A percentile compares a stretch with the other conserved stretches of the same genome.
These are phyloP conservation scores for Auricularia cornea DNA, from an alignment of 768 basidiomycete genomes.

Conservation along the genomic window DNA sequence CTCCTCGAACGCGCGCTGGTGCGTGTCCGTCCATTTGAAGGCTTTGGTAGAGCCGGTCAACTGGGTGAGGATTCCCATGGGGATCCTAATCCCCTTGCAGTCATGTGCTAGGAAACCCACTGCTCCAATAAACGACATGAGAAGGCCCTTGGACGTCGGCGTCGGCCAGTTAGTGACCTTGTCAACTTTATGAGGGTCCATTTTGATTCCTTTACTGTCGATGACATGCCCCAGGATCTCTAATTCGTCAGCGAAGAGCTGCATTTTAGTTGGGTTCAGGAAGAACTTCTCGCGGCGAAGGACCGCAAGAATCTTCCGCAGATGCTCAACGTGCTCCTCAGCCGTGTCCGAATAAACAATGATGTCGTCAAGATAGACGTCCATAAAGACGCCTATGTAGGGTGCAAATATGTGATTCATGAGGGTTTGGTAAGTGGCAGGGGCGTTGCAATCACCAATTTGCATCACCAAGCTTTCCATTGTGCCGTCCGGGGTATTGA, in stretches of 20 bases:
- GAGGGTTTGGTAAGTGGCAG: conserved; percentile 34
- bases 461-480: conserved; percentile 36
- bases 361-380: conserved; percentile 30
- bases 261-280: conserved; percentile 1
- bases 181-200: not conserved
- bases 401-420: conserved; percentile 34
- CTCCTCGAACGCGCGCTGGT: not conserved
- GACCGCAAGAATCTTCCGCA: conserved; percentile 3
- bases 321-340: conserved; percentile 14
- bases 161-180: not conserved
- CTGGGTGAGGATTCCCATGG: not conserved
- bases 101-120: not conserved
- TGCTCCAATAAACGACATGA: not conserved
- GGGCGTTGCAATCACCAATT: conserved; percentile 23
- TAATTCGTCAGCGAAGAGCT: not conserved
- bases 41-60: not conserved
- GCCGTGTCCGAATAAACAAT: conserved; percentile 23
- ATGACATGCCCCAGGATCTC: conserved; percentile 2
- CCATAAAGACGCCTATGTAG: conserved; percentile 24
- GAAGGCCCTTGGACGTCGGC: not conserved
- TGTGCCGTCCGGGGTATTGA: conserved; percentile 34
- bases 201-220: not conserved
- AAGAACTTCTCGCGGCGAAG: conserved; percentile 9
- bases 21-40: not conserved
- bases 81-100: not conserved